These are phyloP conservation scores for Nannizziopsis barbatae DNA, from an alignment of 2,329 filamentous ascomycete genomes.

Conservation along the genomic window DNA sequence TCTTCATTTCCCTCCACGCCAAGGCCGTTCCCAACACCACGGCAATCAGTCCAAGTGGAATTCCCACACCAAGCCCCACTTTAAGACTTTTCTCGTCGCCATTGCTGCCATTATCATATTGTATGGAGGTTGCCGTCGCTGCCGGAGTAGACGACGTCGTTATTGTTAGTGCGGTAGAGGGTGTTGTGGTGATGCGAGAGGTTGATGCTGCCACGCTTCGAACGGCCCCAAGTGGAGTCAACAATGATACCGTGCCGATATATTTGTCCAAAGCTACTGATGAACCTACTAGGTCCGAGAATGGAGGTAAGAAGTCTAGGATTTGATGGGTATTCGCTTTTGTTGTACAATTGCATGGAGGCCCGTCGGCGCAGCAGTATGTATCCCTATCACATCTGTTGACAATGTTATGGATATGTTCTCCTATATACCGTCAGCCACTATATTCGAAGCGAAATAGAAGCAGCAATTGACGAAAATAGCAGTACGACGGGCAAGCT, in stretches of 20 bases:
- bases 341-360: slow-evolving; percentile 4
- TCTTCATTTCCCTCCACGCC: neutral
- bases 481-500: slow-evolving; percentile 7
- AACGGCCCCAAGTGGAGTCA: slow-evolving; percentile 2
- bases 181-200: neutral
- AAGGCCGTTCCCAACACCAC: neutral
- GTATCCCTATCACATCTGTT: neutral
- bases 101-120: neutral
- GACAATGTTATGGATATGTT: slow-evolving; percentile 7
- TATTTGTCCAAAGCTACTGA: neutral
- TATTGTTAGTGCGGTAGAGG: no score
- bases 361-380: slow-evolving; percentile 7
- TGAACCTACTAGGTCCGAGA: slow-evolving; percentile 1
- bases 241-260: neutral
- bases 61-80: slow-evolving; percentile 7
- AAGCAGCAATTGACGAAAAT: neutral
- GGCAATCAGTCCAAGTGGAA: slow-evolving; percentile 4
- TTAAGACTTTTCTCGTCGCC: neutral
- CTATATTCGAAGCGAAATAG: neutral
- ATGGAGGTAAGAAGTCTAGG: slow-evolving; percentile 1
- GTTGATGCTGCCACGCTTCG: neutral
- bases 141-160: no score
- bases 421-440: neutral
- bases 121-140: neutral
- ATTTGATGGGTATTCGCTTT: slow-evolving; percentile 1